A percentile compares a stretch with the other conserved stretches of the same genome.
Conservation (phyloP, 371 early-diverging fungal species). For the Rhizopus stolonifer region DNA sequence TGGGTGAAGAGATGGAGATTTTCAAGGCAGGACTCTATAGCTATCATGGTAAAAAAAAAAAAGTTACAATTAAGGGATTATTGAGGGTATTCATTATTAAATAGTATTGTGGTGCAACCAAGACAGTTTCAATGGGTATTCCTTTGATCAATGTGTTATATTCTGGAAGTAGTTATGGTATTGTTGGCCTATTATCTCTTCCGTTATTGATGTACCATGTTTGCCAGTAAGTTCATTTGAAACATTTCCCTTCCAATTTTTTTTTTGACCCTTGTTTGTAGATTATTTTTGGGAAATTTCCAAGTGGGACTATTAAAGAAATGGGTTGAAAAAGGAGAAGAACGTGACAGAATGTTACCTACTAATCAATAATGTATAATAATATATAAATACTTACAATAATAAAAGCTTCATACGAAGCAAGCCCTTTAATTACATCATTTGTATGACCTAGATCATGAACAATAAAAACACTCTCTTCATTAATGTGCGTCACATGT, state of each 20-base stretch:
- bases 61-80: background rate
- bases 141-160: slow-evolving; percentile 78
- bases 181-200: slow-evolving; percentile 61
- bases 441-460: too few species aligned
- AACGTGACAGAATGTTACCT: too few species aligned
- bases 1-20: slow-evolving; percentile 43
- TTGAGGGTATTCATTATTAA: too few species aligned
- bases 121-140: slow-evolving; percentile 76
- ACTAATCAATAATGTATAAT: too few species aligned
- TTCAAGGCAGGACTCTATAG: slow-evolving; percentile 49
- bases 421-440: too few species aligned
- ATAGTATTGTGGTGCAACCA: slow-evolving; percentile 73
- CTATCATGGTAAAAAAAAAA: slow-evolving; percentile 46
- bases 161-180: slow-evolving; percentile 34
- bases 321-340: slow-evolving; percentile 54
- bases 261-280: background rate
- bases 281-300: slow-evolving; percentile 64
- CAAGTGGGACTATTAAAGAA: slow-evolving; percentile 56
- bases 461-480: too few species aligned
- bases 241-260: slow-evolving; percentile 1
- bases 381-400: too few species aligned
- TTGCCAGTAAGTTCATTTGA: slow-evolving; percentile 53
- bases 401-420: too few species aligned
- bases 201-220: slow-evolving; percentile 76
- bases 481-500: background rate